Conservation (phyloP, 768 basidiomycete genomes). For the Scleroderma citrinum region DNA sequence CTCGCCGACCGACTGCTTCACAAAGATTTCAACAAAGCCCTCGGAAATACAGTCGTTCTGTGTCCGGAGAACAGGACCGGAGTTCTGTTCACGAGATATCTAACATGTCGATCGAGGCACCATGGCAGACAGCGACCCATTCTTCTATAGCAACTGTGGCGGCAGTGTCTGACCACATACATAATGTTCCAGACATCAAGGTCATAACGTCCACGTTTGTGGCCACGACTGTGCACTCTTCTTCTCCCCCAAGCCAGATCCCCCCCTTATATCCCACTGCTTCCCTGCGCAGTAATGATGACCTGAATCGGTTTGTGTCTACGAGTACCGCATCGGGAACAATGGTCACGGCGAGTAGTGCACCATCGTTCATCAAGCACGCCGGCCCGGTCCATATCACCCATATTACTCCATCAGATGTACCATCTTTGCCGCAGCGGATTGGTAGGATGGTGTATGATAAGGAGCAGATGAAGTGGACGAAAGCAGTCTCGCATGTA, state of each 20-base stretch:
- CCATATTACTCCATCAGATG: constrained; percentile 75
- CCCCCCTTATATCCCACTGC: constrained; percentile 42
- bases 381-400: constrained; percentile 72
- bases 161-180: not conserved
- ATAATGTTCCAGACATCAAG: constrained; percentile 22
- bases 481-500: constrained; percentile 48
- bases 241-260: constrained; percentile 28
- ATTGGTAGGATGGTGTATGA: constrained; percentile 90
- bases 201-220: constrained; percentile 22
- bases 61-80: constrained; percentile 38
- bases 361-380: constrained; percentile 82
- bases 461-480: constrained; percentile 79
- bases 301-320: constrained; percentile 85
- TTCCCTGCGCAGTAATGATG: constrained; percentile 53
- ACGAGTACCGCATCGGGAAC: constrained; percentile 79
- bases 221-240: constrained; percentile 16
- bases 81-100: constrained; percentile 37
- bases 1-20: constrained; percentile 30
- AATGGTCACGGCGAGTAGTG: constrained; percentile 64
- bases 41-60: constrained; percentile 34
- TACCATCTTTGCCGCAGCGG: constrained; percentile 67
- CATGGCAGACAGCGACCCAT: constrained; percentile 24
- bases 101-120: constrained; percentile 38
- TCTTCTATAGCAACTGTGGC: constrained; percentile 7
- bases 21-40: constrained; percentile 39